These are phyloP conservation scores for Kitagawia praeruptora DNA, from an alignment of 129 eudicot species.

Conservation along the genomic window DNA sequence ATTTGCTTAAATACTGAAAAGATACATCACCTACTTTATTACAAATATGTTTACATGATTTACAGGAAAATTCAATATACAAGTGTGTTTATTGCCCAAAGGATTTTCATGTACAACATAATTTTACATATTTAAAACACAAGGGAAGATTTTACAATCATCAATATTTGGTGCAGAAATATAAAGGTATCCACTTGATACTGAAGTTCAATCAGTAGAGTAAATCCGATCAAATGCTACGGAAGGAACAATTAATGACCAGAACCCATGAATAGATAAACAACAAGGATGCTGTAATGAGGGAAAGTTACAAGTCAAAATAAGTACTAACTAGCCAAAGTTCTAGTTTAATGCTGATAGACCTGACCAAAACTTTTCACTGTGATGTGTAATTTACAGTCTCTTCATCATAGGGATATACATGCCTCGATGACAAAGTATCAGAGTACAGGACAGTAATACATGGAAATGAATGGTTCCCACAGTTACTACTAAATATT, in stretches of 20 bases:
- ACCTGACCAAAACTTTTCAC: background rate
- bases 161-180: background rate
- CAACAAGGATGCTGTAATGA: too few species aligned
- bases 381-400: background rate
- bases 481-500: conserved; percentile 5
- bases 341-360: background rate
- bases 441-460: background rate
- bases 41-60: background rate
- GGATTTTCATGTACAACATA: background rate
- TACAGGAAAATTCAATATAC: background rate
- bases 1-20: background rate
- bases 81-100: background rate
- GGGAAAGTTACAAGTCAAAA: too few species aligned
- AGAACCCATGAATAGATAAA: too few species aligned
- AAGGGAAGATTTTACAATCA: background rate
- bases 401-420: background rate
- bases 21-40: background rate
- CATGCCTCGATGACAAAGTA: background rate
- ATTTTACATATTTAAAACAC: background rate
- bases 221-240: too few species aligned
- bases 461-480: background rate
- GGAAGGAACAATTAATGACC: too few species aligned
- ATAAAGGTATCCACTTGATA: background rate
- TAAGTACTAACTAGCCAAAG: background rate
- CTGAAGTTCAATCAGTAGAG: too few species aligned